phyloP scores from a whole-genome alignment of 257 asterid species.

The Schizonepeta tenuifolia region DNA sequence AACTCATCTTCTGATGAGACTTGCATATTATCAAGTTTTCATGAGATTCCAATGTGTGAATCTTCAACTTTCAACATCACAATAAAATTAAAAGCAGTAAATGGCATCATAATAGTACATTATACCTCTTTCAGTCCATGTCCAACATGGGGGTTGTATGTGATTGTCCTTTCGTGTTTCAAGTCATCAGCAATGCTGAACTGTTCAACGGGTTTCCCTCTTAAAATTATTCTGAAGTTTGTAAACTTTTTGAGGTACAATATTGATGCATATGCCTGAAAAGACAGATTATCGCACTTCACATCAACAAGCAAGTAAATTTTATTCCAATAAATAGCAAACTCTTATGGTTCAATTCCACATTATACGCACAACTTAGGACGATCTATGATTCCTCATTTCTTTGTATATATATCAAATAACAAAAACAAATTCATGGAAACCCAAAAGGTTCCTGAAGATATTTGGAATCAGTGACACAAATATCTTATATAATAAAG shows the following conservation, averaged over 20 bases:
- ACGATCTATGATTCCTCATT: conserved; percentile 18
- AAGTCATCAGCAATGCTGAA: conserved; percentile 66
- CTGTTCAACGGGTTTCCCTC: conserved; percentile 88
- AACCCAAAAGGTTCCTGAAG: neutral
- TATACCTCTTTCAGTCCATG: conserved; percentile 68
- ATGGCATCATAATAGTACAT: conserved; percentile 1
- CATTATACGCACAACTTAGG: neutral
- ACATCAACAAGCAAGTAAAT: conserved; percentile 27
- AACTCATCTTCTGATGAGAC: conserved; percentile 20
- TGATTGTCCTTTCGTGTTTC: conserved; percentile 55
- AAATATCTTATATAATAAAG: conserved; percentile 25
- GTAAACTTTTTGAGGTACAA: conserved; percentile 72
- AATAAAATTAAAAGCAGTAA: neutral
- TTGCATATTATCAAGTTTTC: neutral
- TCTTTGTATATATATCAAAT: conserved; percentile 3
- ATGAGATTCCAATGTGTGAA: conserved; percentile 18
- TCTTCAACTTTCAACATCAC: conserved; percentile 11
- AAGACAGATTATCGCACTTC: conserved; percentile 28
- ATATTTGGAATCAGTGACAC: conserved; percentile 8
- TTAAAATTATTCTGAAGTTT: conserved; percentile 71
- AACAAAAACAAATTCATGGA: neutral
- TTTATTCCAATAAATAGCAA: conserved; percentile 11
- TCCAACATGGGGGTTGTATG: conserved; percentile 68
- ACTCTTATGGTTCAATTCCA: neutral
- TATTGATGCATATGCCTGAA: conserved; percentile 90